Conservation (phyloP, 2,329 filamentous ascomycete genomes). For the Amphichorda felina region DNA sequence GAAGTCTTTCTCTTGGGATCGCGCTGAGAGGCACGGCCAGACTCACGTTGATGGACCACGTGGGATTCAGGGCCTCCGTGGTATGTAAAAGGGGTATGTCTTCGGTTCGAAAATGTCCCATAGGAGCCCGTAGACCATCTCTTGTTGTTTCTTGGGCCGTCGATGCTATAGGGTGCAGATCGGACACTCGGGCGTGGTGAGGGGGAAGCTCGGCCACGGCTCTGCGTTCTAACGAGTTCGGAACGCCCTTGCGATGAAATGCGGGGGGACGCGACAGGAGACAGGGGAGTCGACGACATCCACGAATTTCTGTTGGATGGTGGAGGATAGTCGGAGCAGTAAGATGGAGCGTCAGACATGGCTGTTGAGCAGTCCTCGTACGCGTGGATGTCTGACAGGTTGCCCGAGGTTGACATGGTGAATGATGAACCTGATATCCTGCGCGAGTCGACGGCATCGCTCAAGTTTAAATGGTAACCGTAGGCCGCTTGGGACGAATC, state of each 20-base stretch:
- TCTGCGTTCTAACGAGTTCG: conserved; percentile 51
- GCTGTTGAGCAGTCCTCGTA: conserved; percentile 61
- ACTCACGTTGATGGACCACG: conserved; percentile 42
- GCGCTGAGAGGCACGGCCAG: conserved; percentile 18
- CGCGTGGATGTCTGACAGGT: conserved; percentile 56
- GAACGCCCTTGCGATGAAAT: conserved; percentile 35
- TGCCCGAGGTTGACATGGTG: conserved; percentile 56
- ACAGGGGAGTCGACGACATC: conserved; percentile 59
- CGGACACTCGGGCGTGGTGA: conserved; percentile 58
- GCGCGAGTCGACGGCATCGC: conserved; percentile 41
- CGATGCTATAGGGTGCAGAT: conserved; percentile 59
- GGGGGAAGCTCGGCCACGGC: conserved; percentile 59
- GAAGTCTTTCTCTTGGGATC: too few relatives aligned
- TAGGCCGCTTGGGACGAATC: background rate
- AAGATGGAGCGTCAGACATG: conserved; percentile 55
- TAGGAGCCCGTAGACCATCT: conserved; percentile 71
- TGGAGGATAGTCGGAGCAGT: conserved; percentile 54
- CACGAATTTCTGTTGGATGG: conserved; percentile 57
- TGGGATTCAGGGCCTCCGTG: conserved; percentile 49
- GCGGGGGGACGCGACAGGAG: conserved; percentile 59
- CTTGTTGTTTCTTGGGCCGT: conserved; percentile 54
- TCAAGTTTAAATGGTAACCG: conserved; percentile 34
- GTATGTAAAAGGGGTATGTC: conserved; percentile 50
- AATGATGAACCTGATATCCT: conserved; percentile 64
- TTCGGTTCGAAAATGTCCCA: conserved; percentile 36